Evolutionary conservation across 176 grass and related monocot species (phyloP), one percentile per base, ranked within the genome.

Genomic region (Oryza officinalis): DNA sequence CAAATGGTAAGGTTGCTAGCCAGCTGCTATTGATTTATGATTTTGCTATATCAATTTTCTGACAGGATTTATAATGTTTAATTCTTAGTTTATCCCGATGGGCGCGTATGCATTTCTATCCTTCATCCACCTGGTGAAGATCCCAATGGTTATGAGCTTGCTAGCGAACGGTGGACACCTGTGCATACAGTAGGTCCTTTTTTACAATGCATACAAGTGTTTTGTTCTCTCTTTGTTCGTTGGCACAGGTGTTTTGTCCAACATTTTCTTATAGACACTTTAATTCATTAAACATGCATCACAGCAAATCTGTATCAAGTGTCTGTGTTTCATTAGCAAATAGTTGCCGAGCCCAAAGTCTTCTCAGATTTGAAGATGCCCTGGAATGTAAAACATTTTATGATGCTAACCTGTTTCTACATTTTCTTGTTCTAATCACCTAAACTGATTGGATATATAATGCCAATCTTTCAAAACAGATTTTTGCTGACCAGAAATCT

Each of bases 81-180:
- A 33, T 88, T 85, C 10, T 67, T 66, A 97, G 94, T 97, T 63
- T 94, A 97, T 89, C 85, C 92, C 50, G 94, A 97, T 74, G 94
- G 94, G 1, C 92, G 92, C 54, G 94, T 97, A 41, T 97, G 94
- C 84, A 97, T 97, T 77, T 97, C 94, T 65, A 97, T 94, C 85
- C 89, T 97, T 86, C 94, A 92, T 90, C 92, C 94, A 49, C 94
- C 94, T 85, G 94, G 94, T 63, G 94, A 97, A 40, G 94, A 97
- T 80, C 94, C 94, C 11, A 97, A 92, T 63, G 94, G 94, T 65
- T 97, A 97, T 74, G 94, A 97, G 87, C 94, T 94, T 89, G 92
- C 94, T 68, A 97, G 94, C 32, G 94, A 97, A 63, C 82, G 94
- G 22, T 97, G 92, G 94, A 94, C 92, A 61, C 94, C 94, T 46